A percentile compares a stretch with the other conserved stretches of the same genome.
phyloP scores from a whole-genome alignment of 2,329 filamentous ascomycete species.

The Coniochaeta sp. region DNA sequence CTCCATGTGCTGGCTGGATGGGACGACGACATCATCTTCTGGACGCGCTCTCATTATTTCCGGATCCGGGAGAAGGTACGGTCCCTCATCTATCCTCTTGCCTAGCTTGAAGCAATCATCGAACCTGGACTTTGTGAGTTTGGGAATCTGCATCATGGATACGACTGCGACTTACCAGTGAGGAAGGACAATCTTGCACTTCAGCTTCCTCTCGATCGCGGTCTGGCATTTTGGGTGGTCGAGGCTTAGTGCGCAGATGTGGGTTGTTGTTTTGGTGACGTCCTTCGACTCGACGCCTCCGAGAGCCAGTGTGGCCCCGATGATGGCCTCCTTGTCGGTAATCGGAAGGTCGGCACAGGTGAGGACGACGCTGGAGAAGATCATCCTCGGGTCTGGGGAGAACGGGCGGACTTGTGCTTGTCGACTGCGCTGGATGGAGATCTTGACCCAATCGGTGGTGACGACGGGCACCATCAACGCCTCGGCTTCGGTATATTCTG shows the following conservation, averaged over 20 bases:
- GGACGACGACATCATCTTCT: conserved; percentile 49
- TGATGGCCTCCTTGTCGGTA: conserved; percentile 85
- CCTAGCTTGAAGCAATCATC: conserved; percentile 93
- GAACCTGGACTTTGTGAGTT: conserved; percentile 56
- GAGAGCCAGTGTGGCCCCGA: conserved; percentile 81
- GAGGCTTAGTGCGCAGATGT: conserved; percentile 76
- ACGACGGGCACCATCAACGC: conserved; percentile 79
- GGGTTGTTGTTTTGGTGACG: conserved; percentile 70
- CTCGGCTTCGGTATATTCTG: conserved; percentile 70
- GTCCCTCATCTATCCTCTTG: conserved; percentile 80
- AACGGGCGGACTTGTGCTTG: conserved; percentile 74
- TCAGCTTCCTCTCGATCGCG: conserved; percentile 57
- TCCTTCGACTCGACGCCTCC: conserved; percentile 73
- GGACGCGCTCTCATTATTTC: conserved; percentile 63
- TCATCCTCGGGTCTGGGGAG: conserved; percentile 84
- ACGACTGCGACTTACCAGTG: conserved; percentile 57
- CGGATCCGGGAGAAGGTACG: conserved; percentile 80
- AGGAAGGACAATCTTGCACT: conserved; percentile 79
- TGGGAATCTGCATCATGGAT: too few species aligned
- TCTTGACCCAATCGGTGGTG: conserved; percentile 71
- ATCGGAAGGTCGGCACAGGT: conserved; percentile 78
- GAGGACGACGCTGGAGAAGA: conserved; percentile 79
- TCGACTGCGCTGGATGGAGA: conserved; percentile 62
- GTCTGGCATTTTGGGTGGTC: conserved; percentile 65
- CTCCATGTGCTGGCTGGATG: conserved; percentile 52